Evolutionary conservation across 2,329 filamentous ascomycete genomes (phyloP), one percentile per base, ranked within the genome.

Genomic region (Colletotrichum acutatum): DNA sequence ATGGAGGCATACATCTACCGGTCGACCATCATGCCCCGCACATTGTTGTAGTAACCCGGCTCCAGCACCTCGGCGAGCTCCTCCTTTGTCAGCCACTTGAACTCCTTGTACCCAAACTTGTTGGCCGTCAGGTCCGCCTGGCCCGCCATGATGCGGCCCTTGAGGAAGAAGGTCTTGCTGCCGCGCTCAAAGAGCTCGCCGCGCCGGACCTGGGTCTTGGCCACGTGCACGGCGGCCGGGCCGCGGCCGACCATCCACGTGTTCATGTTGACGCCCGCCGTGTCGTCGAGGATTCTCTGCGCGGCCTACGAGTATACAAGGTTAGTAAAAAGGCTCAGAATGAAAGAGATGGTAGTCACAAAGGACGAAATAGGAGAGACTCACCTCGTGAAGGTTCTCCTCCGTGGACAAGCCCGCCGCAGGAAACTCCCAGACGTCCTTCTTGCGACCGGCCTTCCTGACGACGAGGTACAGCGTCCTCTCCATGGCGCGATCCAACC

Each of bases 121-220:
- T 97, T 98, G 72, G 86, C 87, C 74, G 86, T 86, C 65, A 98
- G 83, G 82, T 98, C 90, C 34, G 93, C 95, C 85, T 98, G 97
- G n/a, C 97, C 97, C 42, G 95, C 95, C 93, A 98, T 94, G 82
- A 99, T 98, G 75, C 97, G 91, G 63, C 91, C 94, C 88, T 98
- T 98, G 87, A 98, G 90, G 88, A 97, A 98, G 84, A 99, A 99
- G 2, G 92, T 92, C 88, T 98, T 98, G 79, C 93, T 90, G 66
- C 94, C 95, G 69, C 88, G 84, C 76, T 81, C 77, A 71, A 82
- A 49, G 19, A 49, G 42, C 42, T 79, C 58, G 87, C 78, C 37
- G 80, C 78, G 58, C 82, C 81, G 79, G 87, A 84, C 77, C 83
- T 80, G 77, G 77, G 88, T 87, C 75, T 90, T 85, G 74, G 85